These are phyloP conservation scores for Maudiozyma turicensis DNA, from an alignment of 805 yeast species.

Conservation along the genomic window DNA sequence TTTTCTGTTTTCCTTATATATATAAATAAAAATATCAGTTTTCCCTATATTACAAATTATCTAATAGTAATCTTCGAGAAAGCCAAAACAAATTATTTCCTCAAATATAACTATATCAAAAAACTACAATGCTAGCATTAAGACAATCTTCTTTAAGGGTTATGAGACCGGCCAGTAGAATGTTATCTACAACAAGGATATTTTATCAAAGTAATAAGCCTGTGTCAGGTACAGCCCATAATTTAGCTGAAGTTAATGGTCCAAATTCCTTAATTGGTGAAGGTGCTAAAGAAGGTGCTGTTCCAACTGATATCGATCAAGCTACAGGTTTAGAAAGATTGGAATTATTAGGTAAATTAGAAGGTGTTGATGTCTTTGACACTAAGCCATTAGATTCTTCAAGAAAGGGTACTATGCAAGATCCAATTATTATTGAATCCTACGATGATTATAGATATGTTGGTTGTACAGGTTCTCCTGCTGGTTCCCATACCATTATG, in stretches of 20 bases:
- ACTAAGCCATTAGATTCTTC: conserved; percentile 76
- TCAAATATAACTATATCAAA: neutral
- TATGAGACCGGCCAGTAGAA: conserved; percentile 26
- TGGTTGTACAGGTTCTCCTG: conserved; percentile 96
- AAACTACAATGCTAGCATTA: conserved; percentile 28
- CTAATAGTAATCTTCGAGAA: neutral
- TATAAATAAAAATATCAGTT: too few species aligned
- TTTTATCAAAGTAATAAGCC: conserved; percentile 26
- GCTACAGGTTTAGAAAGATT: conserved; percentile 98
- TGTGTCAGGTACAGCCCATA: conserved; percentile 51
- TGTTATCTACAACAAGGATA: conserved; percentile 27
- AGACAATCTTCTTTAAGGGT: conserved; percentile 27
- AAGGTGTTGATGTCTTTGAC: conserved; percentile 93
- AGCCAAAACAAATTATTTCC: neutral
- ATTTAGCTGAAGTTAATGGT: conserved; percentile 70
- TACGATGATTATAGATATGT: conserved; percentile 90
- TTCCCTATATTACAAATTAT: too few species aligned
- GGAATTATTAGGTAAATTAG: conserved; percentile 86
- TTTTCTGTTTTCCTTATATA: too few species aligned
- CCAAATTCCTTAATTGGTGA: conserved; percentile 74
- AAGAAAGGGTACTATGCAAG: conserved; percentile 82
- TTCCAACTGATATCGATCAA: conserved; percentile 92
- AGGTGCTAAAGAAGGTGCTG: conserved; percentile 77
- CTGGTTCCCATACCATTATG: conserved; percentile 80
- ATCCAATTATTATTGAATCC: conserved; percentile 84